phyloP scores from a whole-genome alignment of 495 filamentous ascomycete species.

The Hypoxylon trugodes region DNA sequence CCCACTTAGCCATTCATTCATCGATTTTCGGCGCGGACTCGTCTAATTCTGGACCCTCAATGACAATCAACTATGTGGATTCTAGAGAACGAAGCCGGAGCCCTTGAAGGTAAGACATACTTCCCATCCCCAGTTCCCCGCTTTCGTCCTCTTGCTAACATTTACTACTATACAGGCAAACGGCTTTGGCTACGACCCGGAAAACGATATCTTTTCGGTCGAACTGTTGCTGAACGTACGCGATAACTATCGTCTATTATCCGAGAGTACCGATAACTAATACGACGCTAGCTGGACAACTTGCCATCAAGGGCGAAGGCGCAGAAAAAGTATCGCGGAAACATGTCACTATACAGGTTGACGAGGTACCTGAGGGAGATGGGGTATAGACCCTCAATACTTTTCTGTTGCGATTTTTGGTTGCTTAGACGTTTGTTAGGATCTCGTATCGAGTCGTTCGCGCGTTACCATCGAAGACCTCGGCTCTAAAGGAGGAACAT shows the following conservation, averaged over 20 bases:
- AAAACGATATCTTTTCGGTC: slow-evolving; percentile 81
- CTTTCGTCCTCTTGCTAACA: too few species aligned
- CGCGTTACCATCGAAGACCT: slow-evolving; percentile 71
- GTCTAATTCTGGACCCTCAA: background rate
- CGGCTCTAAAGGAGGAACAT: slow-evolving; percentile 80
- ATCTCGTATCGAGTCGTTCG: slow-evolving; percentile 68
- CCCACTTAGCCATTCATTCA: slow-evolving; percentile 5
- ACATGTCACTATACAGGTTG: slow-evolving; percentile 82
- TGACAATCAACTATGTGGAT: slow-evolving; percentile 61
- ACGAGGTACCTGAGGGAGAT: slow-evolving; percentile 69
- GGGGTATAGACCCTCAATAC: slow-evolving; percentile 61
- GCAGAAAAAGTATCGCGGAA: slow-evolving; percentile 81
- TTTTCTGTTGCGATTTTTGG: background rate
- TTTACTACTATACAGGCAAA: slow-evolving; percentile 60
- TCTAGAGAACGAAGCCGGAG: slow-evolving; percentile 63
- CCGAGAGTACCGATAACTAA: slow-evolving; percentile 7
- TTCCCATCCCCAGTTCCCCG: too few species aligned
- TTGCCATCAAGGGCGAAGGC: slow-evolving; percentile 66
- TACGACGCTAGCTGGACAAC: slow-evolving; percentile 56
- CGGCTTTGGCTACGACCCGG: slow-evolving; percentile 84
- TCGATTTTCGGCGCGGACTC: background rate
- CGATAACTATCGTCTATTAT: background rate
- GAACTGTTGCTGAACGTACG: slow-evolving; percentile 63
- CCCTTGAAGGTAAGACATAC: slow-evolving; percentile 54
- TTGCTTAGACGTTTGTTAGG: slow-evolving; percentile 48